Base-by-base conservation (phyloP, 768 basidiomycete species). In the Butyriboletus loyo region DNA sequence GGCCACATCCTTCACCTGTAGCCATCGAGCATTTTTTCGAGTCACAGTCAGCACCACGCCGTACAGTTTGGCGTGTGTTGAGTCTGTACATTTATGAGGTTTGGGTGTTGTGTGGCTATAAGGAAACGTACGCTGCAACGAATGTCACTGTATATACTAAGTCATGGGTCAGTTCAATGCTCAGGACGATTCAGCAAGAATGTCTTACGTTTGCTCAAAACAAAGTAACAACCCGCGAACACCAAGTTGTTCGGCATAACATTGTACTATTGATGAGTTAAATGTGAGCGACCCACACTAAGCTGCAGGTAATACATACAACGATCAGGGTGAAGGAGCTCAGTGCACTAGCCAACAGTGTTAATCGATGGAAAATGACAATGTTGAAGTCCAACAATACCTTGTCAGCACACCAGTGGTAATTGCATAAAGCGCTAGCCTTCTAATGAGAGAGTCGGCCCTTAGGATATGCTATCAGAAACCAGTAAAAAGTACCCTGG, bases 351-450 rank as follows among this genome's bases (percentile, higher is more conserved):
- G 17, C 45, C 25, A 41, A 45, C 36, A 22, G 21, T 22, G 32
- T 61, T 35, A 56, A 31, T 22, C 25, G n/a, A 15, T 21, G 9
- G 15, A 42, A 38, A 35, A 24, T 10, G 45, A 37, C 14, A 32
- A 13, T 34, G 30, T 32, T 22, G 17, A 22, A 7, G 13, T 10
- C 22, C 4, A 38, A 57, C 54, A 45, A 9, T 59, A 80, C 85
- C 81, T 82, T n/a, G 85, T 86, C 34, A 88, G 47, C 7, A 73
- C 69, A 19, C 85, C 85, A 0, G 84, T 86, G 54, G 81, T 84
- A 38, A 86, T 67, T 15, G 84, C 83, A 53, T 84, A 84, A n/a
- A 82, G 59, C 8, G 73, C 81, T 28, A 87, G 66, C 3, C 60
- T 74, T 53, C 79, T 82, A 34, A 86, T 76, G n/a, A 85, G 66